A percentile compares a stretch with the other conserved stretches of the same genome.
Conservation (phyloP, 139 green algal species). For the Coelastrella sp. region DNA sequence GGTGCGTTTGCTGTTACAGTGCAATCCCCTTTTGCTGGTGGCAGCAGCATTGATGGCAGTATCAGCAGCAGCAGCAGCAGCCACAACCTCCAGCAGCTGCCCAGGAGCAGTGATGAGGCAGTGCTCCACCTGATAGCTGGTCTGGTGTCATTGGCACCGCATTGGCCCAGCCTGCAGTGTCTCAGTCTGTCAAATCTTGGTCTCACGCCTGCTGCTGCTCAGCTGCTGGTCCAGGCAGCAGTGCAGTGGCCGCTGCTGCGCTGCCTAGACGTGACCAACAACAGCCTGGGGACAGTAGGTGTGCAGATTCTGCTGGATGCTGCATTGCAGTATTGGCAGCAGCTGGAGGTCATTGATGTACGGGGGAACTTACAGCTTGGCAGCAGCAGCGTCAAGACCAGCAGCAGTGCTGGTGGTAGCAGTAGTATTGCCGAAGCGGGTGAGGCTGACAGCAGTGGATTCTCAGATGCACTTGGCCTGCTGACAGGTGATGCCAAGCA, state of each 20-base stretch:
- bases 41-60: not conserved
- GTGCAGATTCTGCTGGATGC: not conserved
- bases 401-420: not conserved
- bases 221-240: not conserved
- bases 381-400: not conserved
- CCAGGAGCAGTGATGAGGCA: not conserved
- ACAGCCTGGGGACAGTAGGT: not conserved
- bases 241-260: not conserved
- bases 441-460: not conserved
- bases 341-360: not conserved
- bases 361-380: not conserved
- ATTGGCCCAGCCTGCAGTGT: not conserved
- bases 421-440: not conserved
- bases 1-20: no score
- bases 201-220: not conserved
- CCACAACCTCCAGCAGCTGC: slow-evolving; percentile 15
- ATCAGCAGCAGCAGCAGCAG: not conserved
- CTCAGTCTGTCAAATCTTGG: not conserved
- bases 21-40: not conserved
- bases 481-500: not conserved
- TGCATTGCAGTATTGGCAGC: not conserved
- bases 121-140: not conserved
- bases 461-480: not conserved
- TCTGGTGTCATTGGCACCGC: not conserved
- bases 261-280: not conserved